Evolutionary conservation across 345 rosid species (phyloP).

Genomic region (Geranium brycei): DNA sequence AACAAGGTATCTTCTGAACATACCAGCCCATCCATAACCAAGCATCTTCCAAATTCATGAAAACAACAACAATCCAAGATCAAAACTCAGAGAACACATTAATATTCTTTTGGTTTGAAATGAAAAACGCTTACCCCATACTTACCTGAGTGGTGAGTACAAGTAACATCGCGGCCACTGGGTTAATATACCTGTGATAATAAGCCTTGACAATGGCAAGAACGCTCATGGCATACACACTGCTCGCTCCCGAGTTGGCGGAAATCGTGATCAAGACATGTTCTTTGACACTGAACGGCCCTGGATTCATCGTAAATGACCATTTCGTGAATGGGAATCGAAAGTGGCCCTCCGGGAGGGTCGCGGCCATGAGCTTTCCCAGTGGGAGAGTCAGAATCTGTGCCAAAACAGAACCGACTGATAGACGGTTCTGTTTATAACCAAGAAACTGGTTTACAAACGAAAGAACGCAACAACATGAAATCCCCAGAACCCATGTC

Average conservation of each 20-base stretch:
- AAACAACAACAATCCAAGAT: too few species aligned
- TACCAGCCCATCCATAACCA: constrained; percentile 38
- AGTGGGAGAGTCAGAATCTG: constrained; percentile 31
- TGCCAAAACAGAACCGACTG: constrained; percentile 26
- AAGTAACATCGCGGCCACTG: constrained; percentile 22
- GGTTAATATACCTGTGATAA: constrained; percentile 17
- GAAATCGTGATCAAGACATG: constrained; percentile 45
- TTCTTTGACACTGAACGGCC: constrained; percentile 48
- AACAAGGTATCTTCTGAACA: constrained; percentile 29
- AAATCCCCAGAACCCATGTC: constrained; percentile 32
- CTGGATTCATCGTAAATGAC: constrained; percentile 39
- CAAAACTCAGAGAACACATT: too few species aligned
- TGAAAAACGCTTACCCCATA: background rate
- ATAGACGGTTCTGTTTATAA: constrained; percentile 25
- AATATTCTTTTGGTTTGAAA: too few species aligned
- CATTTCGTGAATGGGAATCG: constrained; percentile 26
- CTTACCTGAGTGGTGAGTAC: constrained; percentile 33
- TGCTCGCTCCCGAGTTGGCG: constrained; percentile 29
- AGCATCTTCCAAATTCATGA: constrained; percentile 10
- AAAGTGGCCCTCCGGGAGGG: constrained; percentile 17
- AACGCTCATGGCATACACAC: constrained; percentile 27
- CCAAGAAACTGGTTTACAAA: constrained; percentile 36
- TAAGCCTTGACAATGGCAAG: constrained; percentile 33
- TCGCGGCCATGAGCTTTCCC: constrained; percentile 29
- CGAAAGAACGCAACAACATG: constrained; percentile 21